Percentiles rank a stretch among this genome's conserved stretches.
Evolutionary conservation across 345 rosid species (phyloP).

Genomic region (Sisymbrium irio): DNA sequence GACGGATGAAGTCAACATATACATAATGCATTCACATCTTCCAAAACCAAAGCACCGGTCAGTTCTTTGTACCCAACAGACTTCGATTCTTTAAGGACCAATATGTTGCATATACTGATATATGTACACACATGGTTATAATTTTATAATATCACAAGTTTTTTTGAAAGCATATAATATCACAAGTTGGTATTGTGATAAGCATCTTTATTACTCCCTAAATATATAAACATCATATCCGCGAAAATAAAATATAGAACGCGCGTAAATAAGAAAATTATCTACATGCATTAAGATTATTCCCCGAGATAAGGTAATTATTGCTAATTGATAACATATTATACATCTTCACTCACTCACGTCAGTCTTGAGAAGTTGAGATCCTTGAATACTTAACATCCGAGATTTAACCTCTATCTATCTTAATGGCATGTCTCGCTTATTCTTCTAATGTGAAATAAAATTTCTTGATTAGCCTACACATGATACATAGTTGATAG

Average conservation of each 20-base stretch:
- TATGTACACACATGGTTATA: not conserved
- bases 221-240: slow-evolving; percentile 1
- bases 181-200: slow-evolving; percentile 20
- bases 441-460: not conserved
- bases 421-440: no score
- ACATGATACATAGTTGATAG: not conserved
- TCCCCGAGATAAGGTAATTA: not conserved
- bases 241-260: no score
- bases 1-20: slow-evolving; percentile 11
- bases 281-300: not conserved
- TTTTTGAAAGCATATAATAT: no score
- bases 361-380: not conserved
- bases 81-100: slow-evolving; percentile 16
- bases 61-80: slow-evolving; percentile 18
- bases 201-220: slow-evolving; percentile 8
- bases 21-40: slow-evolving; percentile 7
- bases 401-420: no score
- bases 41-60: slow-evolving; percentile 22
- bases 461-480: not conserved
- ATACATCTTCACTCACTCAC: not conserved
- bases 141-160: no score
- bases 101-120: slow-evolving; percentile 10
- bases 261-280: not conserved
- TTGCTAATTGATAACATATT: not conserved
- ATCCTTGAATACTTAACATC: not conserved